These are phyloP conservation scores for Xerocomellus amylosporus DNA, from an alignment of 768 basidiomycete species.

Conservation along the genomic window DNA sequence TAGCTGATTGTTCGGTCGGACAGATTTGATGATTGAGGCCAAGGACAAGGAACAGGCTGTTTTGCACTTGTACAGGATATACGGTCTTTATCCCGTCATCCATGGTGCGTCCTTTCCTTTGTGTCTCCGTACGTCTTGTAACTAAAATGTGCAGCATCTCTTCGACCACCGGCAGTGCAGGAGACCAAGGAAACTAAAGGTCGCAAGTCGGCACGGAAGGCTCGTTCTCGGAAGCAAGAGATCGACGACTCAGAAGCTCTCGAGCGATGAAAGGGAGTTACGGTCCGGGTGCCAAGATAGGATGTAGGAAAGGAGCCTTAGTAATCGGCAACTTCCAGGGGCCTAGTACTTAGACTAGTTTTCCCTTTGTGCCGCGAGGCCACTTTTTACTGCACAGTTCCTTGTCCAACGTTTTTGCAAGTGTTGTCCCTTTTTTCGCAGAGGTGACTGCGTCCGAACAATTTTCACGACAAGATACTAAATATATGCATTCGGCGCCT, in stretches of 20 bases:
- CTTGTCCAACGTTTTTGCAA: neutral
- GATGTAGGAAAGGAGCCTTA: too few relatives aligned
- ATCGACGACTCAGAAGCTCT: conserved; percentile 28
- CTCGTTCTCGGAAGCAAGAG: conserved; percentile 26
- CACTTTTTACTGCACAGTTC: neutral
- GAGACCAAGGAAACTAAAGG: conserved; percentile 45
- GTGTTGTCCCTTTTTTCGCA: neutral
- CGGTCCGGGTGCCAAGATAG: neutral
- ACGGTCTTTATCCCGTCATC: conserved; percentile 63
- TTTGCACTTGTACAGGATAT: conserved; percentile 77
- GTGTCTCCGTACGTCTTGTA: neutral
- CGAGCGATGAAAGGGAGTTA: neutral
- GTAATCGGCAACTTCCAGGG: conserved; percentile 13
- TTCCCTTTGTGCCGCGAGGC: neutral
- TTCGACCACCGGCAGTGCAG: conserved; percentile 42
- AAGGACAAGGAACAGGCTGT: conserved; percentile 96
- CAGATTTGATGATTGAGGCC: conserved; percentile 91
- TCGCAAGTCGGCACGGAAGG: conserved; percentile 35
- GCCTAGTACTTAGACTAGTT: neutral
- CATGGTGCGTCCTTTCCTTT: conserved; percentile 40
- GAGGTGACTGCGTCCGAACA: conserved; percentile 14
- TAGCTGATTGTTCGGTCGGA: neutral
- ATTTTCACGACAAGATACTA: conserved; percentile 9
- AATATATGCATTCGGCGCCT: conserved; percentile 14
- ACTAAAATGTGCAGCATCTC: conserved; percentile 22